These are phyloP conservation scores for Oropetium thomaeum DNA, from an alignment of 176 grass and related monocot genomes.

Conservation along the genomic window DNA sequence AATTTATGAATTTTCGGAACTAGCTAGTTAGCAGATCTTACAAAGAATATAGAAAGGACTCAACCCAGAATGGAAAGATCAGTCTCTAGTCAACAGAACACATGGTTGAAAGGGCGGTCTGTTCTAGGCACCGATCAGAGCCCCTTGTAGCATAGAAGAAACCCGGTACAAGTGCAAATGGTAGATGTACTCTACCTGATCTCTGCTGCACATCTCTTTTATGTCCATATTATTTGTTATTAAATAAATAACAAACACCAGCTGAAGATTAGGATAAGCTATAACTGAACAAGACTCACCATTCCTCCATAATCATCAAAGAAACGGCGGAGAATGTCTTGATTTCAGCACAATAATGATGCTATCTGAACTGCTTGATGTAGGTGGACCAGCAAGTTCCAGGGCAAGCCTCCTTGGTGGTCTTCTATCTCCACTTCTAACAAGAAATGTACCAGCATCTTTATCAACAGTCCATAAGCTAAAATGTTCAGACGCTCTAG, in stretches of 20 bases:
- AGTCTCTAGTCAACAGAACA: too few species aligned
- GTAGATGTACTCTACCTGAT: neutral
- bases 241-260: neutral
- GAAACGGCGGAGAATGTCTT: constrained; percentile 83
- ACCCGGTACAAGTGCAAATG: neutral
- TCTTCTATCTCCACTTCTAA: constrained; percentile 81
- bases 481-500: constrained; percentile 64
- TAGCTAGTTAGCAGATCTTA: neutral
- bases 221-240: neutral
- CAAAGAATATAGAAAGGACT: neutral
- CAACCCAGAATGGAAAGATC: neutral
- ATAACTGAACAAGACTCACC: constrained; percentile 49
- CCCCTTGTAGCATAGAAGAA: neutral
- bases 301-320: constrained; percentile 95
- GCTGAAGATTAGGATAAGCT: neutral
- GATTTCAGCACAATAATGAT: constrained; percentile 82
- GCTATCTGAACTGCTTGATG: constrained; percentile 60
- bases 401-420: constrained; percentile 82
- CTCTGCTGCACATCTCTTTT: neutral
- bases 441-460: constrained; percentile 78
- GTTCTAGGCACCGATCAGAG: neutral
- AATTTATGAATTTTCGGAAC: neutral
- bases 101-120: neutral
- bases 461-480: constrained; percentile 88
- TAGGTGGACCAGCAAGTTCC: constrained; percentile 59